Conservation (phyloP, 345 rosid genomes). For the Populus nigra region DNA sequence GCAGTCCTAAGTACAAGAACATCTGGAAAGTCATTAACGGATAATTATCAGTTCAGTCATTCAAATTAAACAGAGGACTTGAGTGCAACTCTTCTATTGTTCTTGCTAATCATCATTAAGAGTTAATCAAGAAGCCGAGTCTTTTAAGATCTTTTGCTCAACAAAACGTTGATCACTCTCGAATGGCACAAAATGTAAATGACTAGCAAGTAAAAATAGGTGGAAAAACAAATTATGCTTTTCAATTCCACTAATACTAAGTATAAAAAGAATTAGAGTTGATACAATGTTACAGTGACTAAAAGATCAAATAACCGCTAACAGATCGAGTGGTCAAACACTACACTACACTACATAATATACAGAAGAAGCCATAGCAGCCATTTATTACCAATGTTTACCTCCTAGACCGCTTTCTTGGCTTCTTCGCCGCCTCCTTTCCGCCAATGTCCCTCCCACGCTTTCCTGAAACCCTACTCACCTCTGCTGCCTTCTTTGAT, state of each 20-base stretch:
- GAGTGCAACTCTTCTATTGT: neutral
- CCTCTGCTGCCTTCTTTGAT: conserved; percentile 39
- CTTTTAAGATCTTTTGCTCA: neutral
- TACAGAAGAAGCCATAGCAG: neutral
- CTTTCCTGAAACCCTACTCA: conserved; percentile 37
- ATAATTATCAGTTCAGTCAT: neutral
- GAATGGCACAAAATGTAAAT: neutral
- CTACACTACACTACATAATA: neutral
- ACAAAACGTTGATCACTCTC: neutral
- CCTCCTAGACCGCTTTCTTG: conserved; percentile 47
- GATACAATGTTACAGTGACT: conserved; percentile 2
- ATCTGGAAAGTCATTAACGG: too few relatives aligned
- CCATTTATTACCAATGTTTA: conserved; percentile 4
- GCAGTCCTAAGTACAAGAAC: too few relatives aligned
- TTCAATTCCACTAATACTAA: neutral
- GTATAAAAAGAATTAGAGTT: neutral
- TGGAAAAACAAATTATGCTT: neutral
- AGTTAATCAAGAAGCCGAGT: neutral
- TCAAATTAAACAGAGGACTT: neutral
- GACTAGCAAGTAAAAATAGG: neutral
- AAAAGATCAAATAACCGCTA: neutral
- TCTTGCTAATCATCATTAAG: neutral
- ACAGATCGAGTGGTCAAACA: neutral
- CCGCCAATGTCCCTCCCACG: conserved; percentile 45
- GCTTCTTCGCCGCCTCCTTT: conserved; percentile 41